Evolutionary conservation across 306 rosid genomes (phyloP), one percentile per base, ranked within the genome.

Genomic region (Pterocarpus santalinus): DNA sequence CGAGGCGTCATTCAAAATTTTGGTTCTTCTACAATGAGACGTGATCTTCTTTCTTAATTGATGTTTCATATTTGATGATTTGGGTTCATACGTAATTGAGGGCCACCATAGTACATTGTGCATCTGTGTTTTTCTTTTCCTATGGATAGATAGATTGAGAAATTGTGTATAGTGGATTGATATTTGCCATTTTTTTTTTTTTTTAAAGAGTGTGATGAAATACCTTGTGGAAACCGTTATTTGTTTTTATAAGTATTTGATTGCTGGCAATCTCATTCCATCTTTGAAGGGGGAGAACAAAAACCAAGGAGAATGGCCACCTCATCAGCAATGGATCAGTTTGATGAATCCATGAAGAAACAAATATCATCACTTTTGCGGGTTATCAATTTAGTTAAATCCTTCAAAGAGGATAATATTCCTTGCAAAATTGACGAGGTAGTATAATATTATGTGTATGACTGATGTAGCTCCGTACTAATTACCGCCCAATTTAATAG

Each of bases 341-440:
- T 75, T 13, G 89, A 86, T 30, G 77, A 86, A 43, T 79, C 90
- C 60, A 33, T 86, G 56, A 84, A 60, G 89, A 81, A 77, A 49
- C 87, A 87, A 80, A 28, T 80, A 3, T 49, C 73, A 4, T 74
- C 85, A 0, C 16, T 91, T 32, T 22, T 52, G 76, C 84, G 90
- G 68, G 85, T 72, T 69, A 11, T 88, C 22, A 34, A 14, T 57
- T 9, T 32, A 33, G 72, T 44, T 36, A 83, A 78, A 72, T 51
- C 70, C 10, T 8, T 75, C 77, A 85, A 85, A 74, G 82, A 81
- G 72, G 93, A 89, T 72, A 80, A 78, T 17, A 44, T 66, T 83
- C 97, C 99, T 22, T 78, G 80, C 82, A 43, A 89, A 90, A 89
- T 95, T 32, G 93, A 88, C 51, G 90, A 95, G 97, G 97, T 88